A percentile compares a stretch with the other conserved stretches of the same genome.
Conservation (phyloP, 2,329 filamentous ascomycete genomes). For the Diaporthe vaccinii region DNA sequence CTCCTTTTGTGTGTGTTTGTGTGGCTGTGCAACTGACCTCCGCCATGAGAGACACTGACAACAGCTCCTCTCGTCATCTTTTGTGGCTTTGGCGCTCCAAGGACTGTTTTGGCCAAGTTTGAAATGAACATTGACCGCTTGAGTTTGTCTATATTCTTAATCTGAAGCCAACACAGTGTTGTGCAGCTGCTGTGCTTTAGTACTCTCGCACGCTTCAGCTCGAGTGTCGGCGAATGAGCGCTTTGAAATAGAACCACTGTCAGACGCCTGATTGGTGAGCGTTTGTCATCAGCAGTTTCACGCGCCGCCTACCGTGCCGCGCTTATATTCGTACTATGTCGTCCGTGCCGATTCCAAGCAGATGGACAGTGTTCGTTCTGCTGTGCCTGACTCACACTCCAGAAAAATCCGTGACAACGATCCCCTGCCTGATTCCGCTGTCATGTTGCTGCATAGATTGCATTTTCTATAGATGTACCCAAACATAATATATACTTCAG, state of each 20-base stretch:
- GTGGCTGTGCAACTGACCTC: constrained; percentile 50
- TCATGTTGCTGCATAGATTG: not conserved
- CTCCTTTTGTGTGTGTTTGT: not conserved
- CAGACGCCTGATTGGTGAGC: constrained; percentile 26
- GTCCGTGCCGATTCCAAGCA: accelerated
- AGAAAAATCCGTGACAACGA: not conserved
- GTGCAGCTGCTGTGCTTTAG: constrained; percentile 1
- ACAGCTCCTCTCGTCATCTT: constrained; percentile 59
- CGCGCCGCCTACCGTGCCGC: constrained; percentile 9
- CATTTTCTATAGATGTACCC: not conserved
- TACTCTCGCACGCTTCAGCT: not conserved
- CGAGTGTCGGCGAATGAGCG: not conserved
- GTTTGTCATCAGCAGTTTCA: constrained; percentile 31
- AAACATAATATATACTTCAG: not conserved
- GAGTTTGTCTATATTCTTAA: not conserved
- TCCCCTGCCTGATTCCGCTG: not conserved
- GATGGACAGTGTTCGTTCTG: too few relatives aligned
- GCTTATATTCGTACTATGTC: not conserved
- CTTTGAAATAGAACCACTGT: constrained; percentile 8
- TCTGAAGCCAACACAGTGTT: not conserved
- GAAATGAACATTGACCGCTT: constrained; percentile 3
- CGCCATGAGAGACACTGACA: constrained; percentile 64
- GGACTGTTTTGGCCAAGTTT: not conserved
- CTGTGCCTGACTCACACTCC: constrained; percentile 16
- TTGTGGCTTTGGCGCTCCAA: constrained; percentile 27